A percentile compares a stretch with the other conserved stretches of the same genome.
phyloP scores from a whole-genome alignment of 2,329 filamentous ascomycete genomes.

The Aspergillus viridinutans region DNA sequence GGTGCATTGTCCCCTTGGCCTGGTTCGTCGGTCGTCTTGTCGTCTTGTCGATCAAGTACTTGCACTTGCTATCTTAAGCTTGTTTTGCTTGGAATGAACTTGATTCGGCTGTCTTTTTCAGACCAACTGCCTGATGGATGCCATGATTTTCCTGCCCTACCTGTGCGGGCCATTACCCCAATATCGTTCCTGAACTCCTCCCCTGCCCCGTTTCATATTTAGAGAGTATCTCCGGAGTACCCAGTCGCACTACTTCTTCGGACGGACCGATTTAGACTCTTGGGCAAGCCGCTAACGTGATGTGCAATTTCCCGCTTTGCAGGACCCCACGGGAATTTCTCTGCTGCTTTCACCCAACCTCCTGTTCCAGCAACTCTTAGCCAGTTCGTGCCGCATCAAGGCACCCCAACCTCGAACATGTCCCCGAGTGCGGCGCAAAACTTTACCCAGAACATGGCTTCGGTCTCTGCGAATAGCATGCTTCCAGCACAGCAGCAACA shows the following conservation, averaged over 20 bases:
- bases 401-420: conserved; percentile 21
- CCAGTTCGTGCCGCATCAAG: conserved; percentile 29
- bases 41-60: background rate
- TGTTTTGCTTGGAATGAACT: background rate
- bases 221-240: background rate
- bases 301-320: conserved; percentile 16
- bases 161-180: background rate
- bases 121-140: background rate
- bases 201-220: background rate
- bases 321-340: conserved; percentile 36
- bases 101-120: background rate
- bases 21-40: background rate
- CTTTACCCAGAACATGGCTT: conserved; percentile 34
- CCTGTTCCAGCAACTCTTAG: conserved; percentile 27
- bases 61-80: background rate
- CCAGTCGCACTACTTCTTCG: conserved; percentile 6
- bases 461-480: conserved; percentile 32
- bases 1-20: background rate
- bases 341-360: conserved; percentile 32
- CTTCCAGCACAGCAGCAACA: conserved; percentile 26
- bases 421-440: conserved; percentile 30
- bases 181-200: background rate
- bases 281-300: conserved; percentile 15
- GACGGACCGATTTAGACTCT: conserved; percentile 3
- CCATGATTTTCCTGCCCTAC: background rate